phyloP scores from a whole-genome alignment of 2,329 filamentous ascomycete genomes.

The Phialophora chinensis region DNA sequence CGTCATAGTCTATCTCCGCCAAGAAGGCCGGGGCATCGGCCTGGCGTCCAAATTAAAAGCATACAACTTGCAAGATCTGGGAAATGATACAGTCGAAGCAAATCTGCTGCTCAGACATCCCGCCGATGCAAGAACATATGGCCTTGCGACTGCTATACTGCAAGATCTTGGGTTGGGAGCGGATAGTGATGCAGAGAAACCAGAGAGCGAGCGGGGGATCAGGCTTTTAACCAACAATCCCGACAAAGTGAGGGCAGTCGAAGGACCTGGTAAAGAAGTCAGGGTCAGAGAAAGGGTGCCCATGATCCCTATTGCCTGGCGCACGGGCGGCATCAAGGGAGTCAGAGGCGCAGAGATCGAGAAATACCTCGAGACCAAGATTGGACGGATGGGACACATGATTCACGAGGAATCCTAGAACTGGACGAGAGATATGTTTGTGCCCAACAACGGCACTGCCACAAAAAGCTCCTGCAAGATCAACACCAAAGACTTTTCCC shows the following conservation, averaged over 20 bases:
- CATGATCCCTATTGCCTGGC: constrained; percentile 96
- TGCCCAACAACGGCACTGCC: neutral
- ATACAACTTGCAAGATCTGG: constrained; percentile 95
- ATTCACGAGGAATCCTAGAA: constrained; percentile 46
- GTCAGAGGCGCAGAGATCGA: constrained; percentile 89
- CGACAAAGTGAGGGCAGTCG: constrained; percentile 92
- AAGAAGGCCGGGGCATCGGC: constrained; percentile 95
- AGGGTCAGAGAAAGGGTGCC: constrained; percentile 87
- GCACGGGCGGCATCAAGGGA: constrained; percentile 74
- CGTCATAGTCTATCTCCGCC: constrained; percentile 92
- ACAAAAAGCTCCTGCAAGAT: neutral
- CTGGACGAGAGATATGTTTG: neutral
- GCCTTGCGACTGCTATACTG: constrained; percentile 93
- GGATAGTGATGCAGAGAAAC: constrained; percentile 56
- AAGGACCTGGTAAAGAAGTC: constrained; percentile 87
- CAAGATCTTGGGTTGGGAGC: constrained; percentile 76
- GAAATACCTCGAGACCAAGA: constrained; percentile 94
- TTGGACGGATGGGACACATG: constrained; percentile 88
- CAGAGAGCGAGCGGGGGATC: constrained; percentile 55
- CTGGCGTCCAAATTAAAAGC: constrained; percentile 95
- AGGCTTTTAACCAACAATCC: constrained; percentile 94
- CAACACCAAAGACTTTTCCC: neutral
- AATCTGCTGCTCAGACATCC: constrained; percentile 90
- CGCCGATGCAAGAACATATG: constrained; percentile 92
- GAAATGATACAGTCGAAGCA: constrained; percentile 96